Evolutionary conservation across 2,329 filamentous ascomycete genomes (phyloP).

Genomic region (Aureobasidium namibiae): DNA sequence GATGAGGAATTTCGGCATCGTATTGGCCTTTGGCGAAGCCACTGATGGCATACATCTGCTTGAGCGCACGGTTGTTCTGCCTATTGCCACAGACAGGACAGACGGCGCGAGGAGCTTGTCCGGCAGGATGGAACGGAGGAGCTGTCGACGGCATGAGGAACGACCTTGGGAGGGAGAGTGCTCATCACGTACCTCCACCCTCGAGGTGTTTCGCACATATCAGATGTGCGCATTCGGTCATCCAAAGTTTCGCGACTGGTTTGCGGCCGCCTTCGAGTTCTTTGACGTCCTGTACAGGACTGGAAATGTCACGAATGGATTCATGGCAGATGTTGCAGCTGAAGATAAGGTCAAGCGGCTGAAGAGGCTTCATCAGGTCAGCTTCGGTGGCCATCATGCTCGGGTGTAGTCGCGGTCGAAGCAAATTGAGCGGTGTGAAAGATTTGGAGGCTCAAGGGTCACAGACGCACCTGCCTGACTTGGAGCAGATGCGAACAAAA

Average conservation of each 20-base stretch:
- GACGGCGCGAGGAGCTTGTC: constrained; percentile 31
- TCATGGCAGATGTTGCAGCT: constrained; percentile 41
- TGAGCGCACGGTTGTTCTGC: constrained; percentile 24
- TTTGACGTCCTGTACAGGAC: constrained; percentile 27
- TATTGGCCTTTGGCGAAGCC: constrained; percentile 35
- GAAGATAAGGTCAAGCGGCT: constrained; percentile 38
- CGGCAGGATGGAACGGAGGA: constrained; percentile 37
- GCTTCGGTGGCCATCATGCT: background rate
- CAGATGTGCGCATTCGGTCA: constrained; percentile 42
- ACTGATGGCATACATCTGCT: constrained; percentile 37
- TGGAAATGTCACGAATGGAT: constrained; percentile 38
- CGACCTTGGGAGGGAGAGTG: background rate
- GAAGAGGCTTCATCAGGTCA: background rate
- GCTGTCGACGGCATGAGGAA: constrained; percentile 23
- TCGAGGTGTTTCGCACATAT: constrained; percentile 41
- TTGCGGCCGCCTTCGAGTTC: constrained; percentile 25
- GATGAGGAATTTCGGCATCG: constrained; percentile 34
- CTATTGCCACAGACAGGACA: constrained; percentile 38
- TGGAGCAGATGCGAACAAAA: background rate
- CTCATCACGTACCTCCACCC: constrained; percentile 34
- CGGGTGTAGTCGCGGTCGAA: background rate
- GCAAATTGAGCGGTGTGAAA: background rate
- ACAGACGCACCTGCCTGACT: background rate
- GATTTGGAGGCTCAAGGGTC: background rate
- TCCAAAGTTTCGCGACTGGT: constrained; percentile 37